These are phyloP conservation scores for Ascochyta lentis DNA, from an alignment of 2,329 filamentous ascomycete genomes.

Conservation along the genomic window DNA sequence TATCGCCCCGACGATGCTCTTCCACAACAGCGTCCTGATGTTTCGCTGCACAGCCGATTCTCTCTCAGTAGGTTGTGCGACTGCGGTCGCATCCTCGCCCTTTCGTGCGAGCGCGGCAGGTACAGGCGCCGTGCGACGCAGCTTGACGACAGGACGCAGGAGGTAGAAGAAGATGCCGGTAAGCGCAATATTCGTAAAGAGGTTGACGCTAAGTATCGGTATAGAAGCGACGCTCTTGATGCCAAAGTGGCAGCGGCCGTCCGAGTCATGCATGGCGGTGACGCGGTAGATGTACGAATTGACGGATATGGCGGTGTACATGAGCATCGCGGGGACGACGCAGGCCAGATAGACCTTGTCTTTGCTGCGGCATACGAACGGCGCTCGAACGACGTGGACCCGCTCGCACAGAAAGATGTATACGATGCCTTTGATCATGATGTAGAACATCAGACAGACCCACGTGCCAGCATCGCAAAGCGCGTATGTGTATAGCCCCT, in stretches of 20 bases:
- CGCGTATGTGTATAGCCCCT: conserved; percentile 32
- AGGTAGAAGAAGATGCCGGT: conserved; percentile 48
- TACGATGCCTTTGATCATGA: conserved; percentile 40
- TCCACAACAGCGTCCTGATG: conserved; percentile 33
- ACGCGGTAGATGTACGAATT: conserved; percentile 39
- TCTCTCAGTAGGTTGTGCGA: background rate
- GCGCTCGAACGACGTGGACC: conserved; percentile 45
- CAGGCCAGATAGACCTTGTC: conserved; percentile 45
- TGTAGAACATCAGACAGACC: conserved; percentile 48
- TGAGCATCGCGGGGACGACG: conserved; percentile 28
- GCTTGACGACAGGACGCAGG: conserved; percentile 32
- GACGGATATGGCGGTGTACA: conserved; percentile 33
- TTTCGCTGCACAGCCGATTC: conserved; percentile 25
- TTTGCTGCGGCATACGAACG: conserved; percentile 36
- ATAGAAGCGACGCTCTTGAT: conserved; percentile 43
- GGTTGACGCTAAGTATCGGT: conserved; percentile 45
- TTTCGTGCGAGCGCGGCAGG: conserved; percentile 5
- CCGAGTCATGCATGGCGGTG: conserved; percentile 30
- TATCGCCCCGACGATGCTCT: conserved; percentile 40
- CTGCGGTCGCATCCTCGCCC: background rate
- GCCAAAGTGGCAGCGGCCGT: conserved; percentile 47
- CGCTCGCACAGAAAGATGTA: conserved; percentile 51
- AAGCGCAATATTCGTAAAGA: conserved; percentile 43
- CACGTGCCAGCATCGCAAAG: conserved; percentile 44
- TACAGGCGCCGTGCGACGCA: conserved; percentile 3